Evolutionary conservation across 2,329 filamentous ascomycete species (phyloP).

Genomic region (Colletotrichum sp.): DNA sequence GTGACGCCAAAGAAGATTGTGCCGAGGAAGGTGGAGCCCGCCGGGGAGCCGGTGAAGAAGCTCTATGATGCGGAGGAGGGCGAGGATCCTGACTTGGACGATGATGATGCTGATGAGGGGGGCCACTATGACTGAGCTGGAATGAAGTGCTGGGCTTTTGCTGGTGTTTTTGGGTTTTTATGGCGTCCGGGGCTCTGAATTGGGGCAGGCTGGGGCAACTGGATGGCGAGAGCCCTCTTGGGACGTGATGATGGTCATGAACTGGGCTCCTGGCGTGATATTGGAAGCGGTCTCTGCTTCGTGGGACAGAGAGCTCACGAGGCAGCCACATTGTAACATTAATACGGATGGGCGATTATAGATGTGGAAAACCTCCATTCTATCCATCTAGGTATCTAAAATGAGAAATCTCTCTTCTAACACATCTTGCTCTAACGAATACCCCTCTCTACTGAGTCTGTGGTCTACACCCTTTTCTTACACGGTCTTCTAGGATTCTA

Average conservation of each 20-base stretch:
- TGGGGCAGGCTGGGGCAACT: neutral
- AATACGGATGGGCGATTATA: neutral
- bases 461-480: neutral
- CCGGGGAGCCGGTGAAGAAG: conserved; percentile 24
- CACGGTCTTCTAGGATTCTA: neutral
- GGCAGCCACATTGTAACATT: neutral
- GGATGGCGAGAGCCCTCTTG: neutral
- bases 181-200: neutral
- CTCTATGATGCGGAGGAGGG: conserved; percentile 39
- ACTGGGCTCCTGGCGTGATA: neutral
- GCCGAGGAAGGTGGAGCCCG: neutral
- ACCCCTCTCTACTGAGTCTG: neutral
- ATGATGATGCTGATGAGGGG: conserved; percentile 28
- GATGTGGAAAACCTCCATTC: conserved; percentile 4
- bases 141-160: neutral
- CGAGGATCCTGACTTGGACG: conserved; percentile 32
- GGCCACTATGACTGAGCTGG: conserved; percentile 7
- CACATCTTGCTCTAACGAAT: neutral
- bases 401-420: neutral
- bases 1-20: conserved; percentile 28
- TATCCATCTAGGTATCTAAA: conserved; percentile 6
- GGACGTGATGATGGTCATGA: neutral
- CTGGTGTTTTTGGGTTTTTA: neutral
- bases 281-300: neutral
- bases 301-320: neutral